Conservation (phyloP, 2,329 filamentous ascomycete species). For the Ambrosiella xylebori region DNA sequence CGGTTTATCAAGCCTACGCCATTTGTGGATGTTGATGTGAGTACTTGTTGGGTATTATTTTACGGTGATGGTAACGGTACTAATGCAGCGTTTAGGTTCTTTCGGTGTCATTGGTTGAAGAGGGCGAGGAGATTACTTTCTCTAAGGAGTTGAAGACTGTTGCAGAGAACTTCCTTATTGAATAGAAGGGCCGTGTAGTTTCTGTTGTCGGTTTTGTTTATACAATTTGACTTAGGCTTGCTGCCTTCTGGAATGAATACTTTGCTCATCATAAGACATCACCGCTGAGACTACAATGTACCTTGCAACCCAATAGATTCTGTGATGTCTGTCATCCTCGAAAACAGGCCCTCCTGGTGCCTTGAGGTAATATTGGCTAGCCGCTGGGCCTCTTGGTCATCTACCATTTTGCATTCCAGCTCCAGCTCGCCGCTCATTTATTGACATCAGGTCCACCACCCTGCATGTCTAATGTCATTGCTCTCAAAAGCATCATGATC, state of each 20-base stretch:
- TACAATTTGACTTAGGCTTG: not conserved
- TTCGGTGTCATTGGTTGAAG: constrained; percentile 52
- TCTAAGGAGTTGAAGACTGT: constrained; percentile 65
- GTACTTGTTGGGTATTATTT: constrained; percentile 20
- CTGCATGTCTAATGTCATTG: too few species aligned
- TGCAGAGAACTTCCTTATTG: constrained; percentile 60
- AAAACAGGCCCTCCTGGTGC: too few species aligned
- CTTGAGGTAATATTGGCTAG: too few species aligned
- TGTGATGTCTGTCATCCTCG: too few species aligned
- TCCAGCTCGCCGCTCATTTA: too few species aligned
- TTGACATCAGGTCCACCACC: too few species aligned
- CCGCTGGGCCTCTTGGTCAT: too few species aligned
- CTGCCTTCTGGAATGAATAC: not conserved
- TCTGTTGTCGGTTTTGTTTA: constrained; percentile 8
- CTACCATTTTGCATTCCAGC: too few species aligned
- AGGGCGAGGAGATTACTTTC: constrained; percentile 64
- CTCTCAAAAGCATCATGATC: too few species aligned
- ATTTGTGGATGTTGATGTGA: constrained; percentile 86
- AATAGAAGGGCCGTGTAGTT: constrained; percentile 29
- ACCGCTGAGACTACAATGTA: too few species aligned
- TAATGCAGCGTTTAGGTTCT: constrained; percentile 30
- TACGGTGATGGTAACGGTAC: not conserved
- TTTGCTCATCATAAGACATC: not conserved
- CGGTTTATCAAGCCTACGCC: constrained; percentile 73
- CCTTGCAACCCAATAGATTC: too few species aligned